phyloP scores from a whole-genome alignment of 2,329 filamentous ascomycete species.

The Phialocephala sp. region DNA sequence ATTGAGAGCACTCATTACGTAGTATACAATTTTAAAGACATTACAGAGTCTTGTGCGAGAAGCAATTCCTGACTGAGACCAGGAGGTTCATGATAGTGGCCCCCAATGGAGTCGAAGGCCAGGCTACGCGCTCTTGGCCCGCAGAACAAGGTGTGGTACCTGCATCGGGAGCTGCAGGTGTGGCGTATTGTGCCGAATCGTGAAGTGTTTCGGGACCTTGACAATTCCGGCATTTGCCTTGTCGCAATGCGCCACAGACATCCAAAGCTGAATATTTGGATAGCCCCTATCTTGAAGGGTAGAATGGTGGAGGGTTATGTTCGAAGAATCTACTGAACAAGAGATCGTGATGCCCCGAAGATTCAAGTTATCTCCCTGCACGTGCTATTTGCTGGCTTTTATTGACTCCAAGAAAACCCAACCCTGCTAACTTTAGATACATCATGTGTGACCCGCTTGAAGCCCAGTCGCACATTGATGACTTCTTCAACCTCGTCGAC shows the following conservation, averaged over 20 bases:
- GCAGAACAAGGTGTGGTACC: background rate
- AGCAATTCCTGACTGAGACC: background rate
- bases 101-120: background rate
- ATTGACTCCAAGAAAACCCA: background rate
- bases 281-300: slow-evolving; percentile 12
- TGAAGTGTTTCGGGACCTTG: background rate
- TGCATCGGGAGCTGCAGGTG: background rate
- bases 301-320: background rate
- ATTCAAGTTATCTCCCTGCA: background rate
- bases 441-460: slow-evolving; percentile 15
- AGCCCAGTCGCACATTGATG: slow-evolving; percentile 14
- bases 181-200: slow-evolving; percentile 5
- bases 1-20: background rate
- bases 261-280: background rate
- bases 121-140: background rate
- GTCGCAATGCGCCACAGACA: background rate
- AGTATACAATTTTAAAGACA: background rate
- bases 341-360: background rate
- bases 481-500: slow-evolving; percentile 12
- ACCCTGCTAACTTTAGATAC: background rate
- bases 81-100: background rate
- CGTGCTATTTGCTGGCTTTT: background rate
- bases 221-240: slow-evolving; percentile 8
- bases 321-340: background rate
- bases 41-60: background rate